Base-by-base conservation (phyloP, 371 early-diverging fungal species). In the Rhizopus arrhizus region DNA sequence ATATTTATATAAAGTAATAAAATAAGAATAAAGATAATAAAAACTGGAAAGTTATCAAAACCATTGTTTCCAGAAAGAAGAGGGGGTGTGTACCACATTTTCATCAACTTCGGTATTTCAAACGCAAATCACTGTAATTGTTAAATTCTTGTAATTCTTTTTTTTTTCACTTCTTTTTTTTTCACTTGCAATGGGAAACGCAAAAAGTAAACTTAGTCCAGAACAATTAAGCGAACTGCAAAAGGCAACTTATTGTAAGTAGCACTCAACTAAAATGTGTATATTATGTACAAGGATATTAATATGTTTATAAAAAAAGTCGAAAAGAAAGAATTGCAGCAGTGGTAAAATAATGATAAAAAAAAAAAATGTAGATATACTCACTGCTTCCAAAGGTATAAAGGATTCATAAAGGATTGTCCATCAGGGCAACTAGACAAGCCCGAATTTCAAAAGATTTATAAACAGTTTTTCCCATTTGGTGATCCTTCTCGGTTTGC, bases 401-500 rank as follows among this genome's bases (percentile, higher is more conserved):
- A 94, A 74, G 96, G 95, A 3, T 97, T 97, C 67, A 73, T 94
- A 46, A 90, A 91, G 70, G 96, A 95, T 68, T 95, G 95, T 67
- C 97, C 96, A 6, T 74, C 84, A 13, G 96, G 96, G 29, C 80
- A 88, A 67, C 82, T 98, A 36, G 89, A 91, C 77, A 84, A 87
- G 69, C 76, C 85, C 11, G 94, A 94, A 61, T 96, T 98, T 65
- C 89, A 89, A 74, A 89, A 91, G 62, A 94, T 97, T 42, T 98
- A 96, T 80, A 94, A 96, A 74, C 92, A 92, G 66, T 97, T 94
- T 80, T 98, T 96, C 67, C 96, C 98, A 9, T 97, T 98, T 72
- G 97, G 97, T 33, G 96, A 98, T 73, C 85, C 96, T 4, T 84
- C 91, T 52, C 78, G 82, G 33, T 98, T 95, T 76, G 93, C 96